phyloP scores from a whole-genome alignment of 805 yeast genomes.

The Saturnispora diversa region DNA sequence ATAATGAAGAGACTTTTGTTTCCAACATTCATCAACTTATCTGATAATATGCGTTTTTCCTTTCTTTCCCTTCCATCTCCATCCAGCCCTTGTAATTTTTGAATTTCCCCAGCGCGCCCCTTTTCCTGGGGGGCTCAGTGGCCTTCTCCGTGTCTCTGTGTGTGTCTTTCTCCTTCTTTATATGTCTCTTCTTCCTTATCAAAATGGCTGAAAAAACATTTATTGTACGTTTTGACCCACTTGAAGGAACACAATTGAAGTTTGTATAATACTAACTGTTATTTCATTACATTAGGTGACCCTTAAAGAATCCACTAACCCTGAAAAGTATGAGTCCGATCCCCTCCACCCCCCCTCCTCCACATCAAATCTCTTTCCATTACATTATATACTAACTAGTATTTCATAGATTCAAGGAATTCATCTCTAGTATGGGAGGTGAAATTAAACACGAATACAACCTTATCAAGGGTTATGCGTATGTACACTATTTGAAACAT shows the following conservation, averaged over 20 bases:
- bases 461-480: conserved; percentile 59
- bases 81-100: too few species aligned
- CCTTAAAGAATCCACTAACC: conserved; percentile 6
- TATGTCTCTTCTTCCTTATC: not conserved
- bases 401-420: conserved; percentile 36
- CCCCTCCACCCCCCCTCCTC: not conserved
- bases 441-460: conserved; percentile 50
- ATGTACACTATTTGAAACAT: conserved; percentile 17
- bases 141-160: too few species aligned
- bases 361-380: not conserved
- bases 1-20: conserved; percentile 40
- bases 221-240: conserved; percentile 10
- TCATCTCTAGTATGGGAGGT: conserved; percentile 48
- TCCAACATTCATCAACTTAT: conserved; percentile 42
- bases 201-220: conserved; percentile 9
- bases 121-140: too few species aligned
- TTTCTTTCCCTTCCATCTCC: too few species aligned
- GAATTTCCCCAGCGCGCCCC: too few species aligned
- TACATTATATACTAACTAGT: conserved; percentile 5
- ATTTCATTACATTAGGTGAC: conserved; percentile 3
- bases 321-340: conserved; percentile 5
- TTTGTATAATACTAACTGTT: conserved; percentile 1
- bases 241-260: too few species aligned
- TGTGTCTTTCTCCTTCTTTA: not conserved
- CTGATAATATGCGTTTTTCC: conserved; percentile 19